These are phyloP conservation scores for Neophaeococcomyces aloes DNA, from an alignment of 2,329 filamentous ascomycete species.

Conservation along the genomic window DNA sequence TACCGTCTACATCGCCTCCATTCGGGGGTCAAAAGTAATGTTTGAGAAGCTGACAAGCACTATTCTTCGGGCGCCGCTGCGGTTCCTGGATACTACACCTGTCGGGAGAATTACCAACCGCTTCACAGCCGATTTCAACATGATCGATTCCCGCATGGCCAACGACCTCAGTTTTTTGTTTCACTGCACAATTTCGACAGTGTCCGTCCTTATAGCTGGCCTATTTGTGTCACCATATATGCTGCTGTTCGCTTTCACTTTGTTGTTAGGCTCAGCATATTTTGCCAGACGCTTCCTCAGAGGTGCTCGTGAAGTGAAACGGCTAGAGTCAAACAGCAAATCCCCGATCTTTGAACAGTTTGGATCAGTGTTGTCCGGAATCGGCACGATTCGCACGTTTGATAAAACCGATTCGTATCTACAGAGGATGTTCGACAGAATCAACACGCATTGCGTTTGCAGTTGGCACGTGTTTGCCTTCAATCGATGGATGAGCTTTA, in stretches of 20 bases:
- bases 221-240: slow-evolving; percentile 58
- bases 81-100: slow-evolving; percentile 72
- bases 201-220: slow-evolving; percentile 57
- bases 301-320: slow-evolving; percentile 64
- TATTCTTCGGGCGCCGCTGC: slow-evolving; percentile 60
- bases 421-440: slow-evolving; percentile 56
- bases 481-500: slow-evolving; percentile 66
- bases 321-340: slow-evolving; percentile 65
- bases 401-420: slow-evolving; percentile 58
- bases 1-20: slow-evolving; percentile 53
- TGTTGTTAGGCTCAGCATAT: slow-evolving; percentile 49
- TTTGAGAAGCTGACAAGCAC: slow-evolving; percentile 58
- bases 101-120: slow-evolving; percentile 67
- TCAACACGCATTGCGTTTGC: slow-evolving; percentile 58
- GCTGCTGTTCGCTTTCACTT: slow-evolving; percentile 48
- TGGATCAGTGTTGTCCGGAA: slow-evolving; percentile 58
- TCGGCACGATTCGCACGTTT: slow-evolving; percentile 66
- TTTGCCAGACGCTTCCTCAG: slow-evolving; percentile 54
- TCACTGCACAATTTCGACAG: slow-evolving; percentile 50
- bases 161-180: slow-evolving; percentile 52
- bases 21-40: slow-evolving; percentile 57
- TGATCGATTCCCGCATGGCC: slow-evolving; percentile 58
- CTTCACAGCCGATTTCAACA: slow-evolving; percentile 66
- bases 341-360: slow-evolving; percentile 75
- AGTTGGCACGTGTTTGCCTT: slow-evolving; percentile 61